Evolutionary conservation across 805 yeast genomes (phyloP).

Genomic region (Ogataea nonfermentans): DNA sequence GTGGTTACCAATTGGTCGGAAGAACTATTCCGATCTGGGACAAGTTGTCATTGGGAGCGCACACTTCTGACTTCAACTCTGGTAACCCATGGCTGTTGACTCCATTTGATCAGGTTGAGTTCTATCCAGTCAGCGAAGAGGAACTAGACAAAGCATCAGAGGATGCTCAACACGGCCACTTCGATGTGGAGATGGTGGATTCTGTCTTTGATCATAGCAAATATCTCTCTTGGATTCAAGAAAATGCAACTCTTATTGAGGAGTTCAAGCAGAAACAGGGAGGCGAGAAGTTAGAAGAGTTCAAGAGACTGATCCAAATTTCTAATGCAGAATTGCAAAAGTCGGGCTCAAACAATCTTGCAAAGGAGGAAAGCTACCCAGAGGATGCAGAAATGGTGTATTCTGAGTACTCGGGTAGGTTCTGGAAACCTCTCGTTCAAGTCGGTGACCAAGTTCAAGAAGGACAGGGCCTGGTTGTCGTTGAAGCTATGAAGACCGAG

Average conservation of each 20-base stretch:
- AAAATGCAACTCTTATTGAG: constrained; percentile 68
- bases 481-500: constrained; percentile 99
- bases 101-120: constrained; percentile 93
- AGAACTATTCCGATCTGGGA: constrained; percentile 99
- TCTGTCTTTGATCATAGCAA: constrained; percentile 78
- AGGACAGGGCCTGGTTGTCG: constrained; percentile 81
- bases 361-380: constrained; percentile 56
- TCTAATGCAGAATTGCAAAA: constrained; percentile 71
- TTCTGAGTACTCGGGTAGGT: constrained; percentile 95
- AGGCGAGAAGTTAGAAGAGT: constrained; percentile 82
- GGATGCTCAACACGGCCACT: constrained; percentile 78
- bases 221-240: constrained; percentile 76
- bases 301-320: constrained; percentile 76
- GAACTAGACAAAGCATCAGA: constrained; percentile 72
- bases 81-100: constrained; percentile 83
- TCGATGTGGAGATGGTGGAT: constrained; percentile 69
- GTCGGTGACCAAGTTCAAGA: constrained; percentile 72
- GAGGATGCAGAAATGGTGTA: constrained; percentile 83
- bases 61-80: constrained; percentile 42
- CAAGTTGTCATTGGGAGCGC: constrained; percentile 74
- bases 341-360: constrained; percentile 45
- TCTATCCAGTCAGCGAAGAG: constrained; percentile 85
- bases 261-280: constrained; percentile 64
- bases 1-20: constrained; percentile 96
- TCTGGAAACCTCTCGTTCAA: constrained; percentile 86